Evolutionary conservation across 345 rosid genomes (phyloP).

Genomic region (Eucalyptus polyanthemos): DNA sequence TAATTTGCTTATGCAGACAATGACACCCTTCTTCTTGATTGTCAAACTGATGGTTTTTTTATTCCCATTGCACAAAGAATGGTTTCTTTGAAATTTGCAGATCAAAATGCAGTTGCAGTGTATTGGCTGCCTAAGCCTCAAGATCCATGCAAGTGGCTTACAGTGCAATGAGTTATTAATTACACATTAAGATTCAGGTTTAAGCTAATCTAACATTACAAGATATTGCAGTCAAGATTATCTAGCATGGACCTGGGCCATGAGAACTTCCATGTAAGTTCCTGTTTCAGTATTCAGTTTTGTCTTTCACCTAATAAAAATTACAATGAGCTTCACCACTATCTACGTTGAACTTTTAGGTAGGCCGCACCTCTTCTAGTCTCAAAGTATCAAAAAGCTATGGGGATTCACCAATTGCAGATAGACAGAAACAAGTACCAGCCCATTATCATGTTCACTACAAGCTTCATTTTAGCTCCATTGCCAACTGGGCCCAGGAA

Average conservation of each 20-base stretch:
- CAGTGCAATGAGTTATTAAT: neutral
- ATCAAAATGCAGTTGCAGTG: neutral
- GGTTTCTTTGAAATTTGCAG: neutral
- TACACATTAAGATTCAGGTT: neutral
- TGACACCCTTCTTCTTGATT: neutral
- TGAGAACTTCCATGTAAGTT: neutral
- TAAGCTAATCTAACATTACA: neutral
- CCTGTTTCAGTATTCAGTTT: neutral
- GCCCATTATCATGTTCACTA: constrained; percentile 98
- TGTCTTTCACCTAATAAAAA: neutral
- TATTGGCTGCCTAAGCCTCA: neutral
- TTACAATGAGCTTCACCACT: neutral
- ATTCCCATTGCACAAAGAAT: neutral
- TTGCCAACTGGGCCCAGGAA: constrained; percentile 84
- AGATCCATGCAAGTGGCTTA: neutral
- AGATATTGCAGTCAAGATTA: neutral
- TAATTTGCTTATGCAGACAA: neutral
- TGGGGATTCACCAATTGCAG: neutral
- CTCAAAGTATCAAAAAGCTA: neutral
- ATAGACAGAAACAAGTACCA: constrained; percentile 29
- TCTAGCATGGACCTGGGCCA: neutral
- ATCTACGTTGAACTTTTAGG: neutral
- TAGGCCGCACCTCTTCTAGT: neutral
- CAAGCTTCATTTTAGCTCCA: constrained; percentile 94
- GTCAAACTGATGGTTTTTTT: neutral